Conservation (phyloP, 805 yeast species). For the Candida coleopterorum region DNA sequence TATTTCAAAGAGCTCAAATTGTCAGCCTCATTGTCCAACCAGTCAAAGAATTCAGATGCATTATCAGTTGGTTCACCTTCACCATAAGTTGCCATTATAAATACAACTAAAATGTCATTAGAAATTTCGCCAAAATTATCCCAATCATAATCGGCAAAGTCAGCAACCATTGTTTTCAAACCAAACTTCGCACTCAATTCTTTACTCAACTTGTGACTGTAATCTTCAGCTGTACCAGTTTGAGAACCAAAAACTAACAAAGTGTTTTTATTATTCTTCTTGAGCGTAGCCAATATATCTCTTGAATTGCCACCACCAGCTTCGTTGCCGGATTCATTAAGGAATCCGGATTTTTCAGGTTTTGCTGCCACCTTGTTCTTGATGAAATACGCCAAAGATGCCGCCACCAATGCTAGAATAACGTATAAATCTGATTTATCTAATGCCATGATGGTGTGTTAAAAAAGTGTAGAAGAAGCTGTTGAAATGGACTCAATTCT, state of each 20-base stretch:
- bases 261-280: slow-evolving; percentile 63
- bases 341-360: slow-evolving; percentile 11
- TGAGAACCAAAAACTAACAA: slow-evolving; percentile 89
- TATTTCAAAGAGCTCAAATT: slow-evolving; percentile 56
- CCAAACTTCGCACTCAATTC: slow-evolving; percentile 82
- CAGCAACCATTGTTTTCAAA: slow-evolving; percentile 78
- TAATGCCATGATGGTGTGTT: slow-evolving; percentile 58
- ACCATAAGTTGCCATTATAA: slow-evolving; percentile 90
- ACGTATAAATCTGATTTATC: slow-evolving; percentile 72
- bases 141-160: slow-evolving; percentile 82
- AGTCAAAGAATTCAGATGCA: slow-evolving; percentile 74
- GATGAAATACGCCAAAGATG: slow-evolving; percentile 60
- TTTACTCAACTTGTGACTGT: slow-evolving; percentile 83
- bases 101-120: slow-evolving; percentile 51
- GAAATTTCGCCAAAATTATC: slow-evolving; percentile 68
- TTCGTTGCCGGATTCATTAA: slow-evolving; percentile 2
- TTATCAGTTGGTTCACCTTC: slow-evolving; percentile 98
- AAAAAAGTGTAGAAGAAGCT: too few species aligned
- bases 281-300: slow-evolving; percentile 47
- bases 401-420: slow-evolving; percentile 59
- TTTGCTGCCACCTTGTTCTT: slow-evolving; percentile 47
- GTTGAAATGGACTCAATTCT: too few species aligned
- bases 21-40: slow-evolving; percentile 54
- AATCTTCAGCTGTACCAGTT: slow-evolving; percentile 98
- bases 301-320: slow-evolving; percentile 6